Evolutionary conservation across 1,284 basidiomycete genomes (phyloP).

Genomic region (Rhodotorula sp.): DNA sequence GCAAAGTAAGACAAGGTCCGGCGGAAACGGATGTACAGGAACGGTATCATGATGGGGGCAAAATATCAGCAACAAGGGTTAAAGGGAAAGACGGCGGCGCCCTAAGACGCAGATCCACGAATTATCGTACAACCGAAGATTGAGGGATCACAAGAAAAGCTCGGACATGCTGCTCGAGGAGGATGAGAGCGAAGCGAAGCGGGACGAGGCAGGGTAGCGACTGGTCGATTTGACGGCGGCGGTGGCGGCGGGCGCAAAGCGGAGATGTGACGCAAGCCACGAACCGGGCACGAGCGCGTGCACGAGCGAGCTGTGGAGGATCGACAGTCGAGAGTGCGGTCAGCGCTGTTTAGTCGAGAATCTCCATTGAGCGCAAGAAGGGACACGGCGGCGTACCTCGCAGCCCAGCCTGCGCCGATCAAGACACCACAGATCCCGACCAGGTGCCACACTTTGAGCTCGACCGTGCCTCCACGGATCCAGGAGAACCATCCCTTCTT

Average conservation of each 20-base stretch:
- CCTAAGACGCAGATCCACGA: no score
- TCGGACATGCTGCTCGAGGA: not conserved
- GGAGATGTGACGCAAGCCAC: constrained; percentile 5
- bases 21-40: no score
- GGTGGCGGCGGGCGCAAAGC: not conserved
- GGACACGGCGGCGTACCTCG: constrained; percentile 9
- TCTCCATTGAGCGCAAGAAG: no score
- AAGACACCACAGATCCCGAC: constrained; percentile 32
- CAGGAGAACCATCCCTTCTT: constrained; percentile 10
- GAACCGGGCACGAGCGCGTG: not conserved
- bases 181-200: not conserved
- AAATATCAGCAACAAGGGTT: no score
- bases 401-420: constrained; percentile 30
- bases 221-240: not conserved
- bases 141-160: not conserved
- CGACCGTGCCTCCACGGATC: constrained; percentile 20
- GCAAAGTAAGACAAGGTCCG: no score
- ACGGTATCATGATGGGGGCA: no score
- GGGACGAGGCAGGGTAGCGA: not conserved
- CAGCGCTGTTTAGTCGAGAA: not conserved
- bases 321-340: no score
- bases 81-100: not conserved
- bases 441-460: constrained; percentile 35
- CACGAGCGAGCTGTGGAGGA: constrained; percentile 1
- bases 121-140: not conserved